phyloP scores from a whole-genome alignment of 192 early-diverging fungal genomes.

The Coemansia sp. region DNA sequence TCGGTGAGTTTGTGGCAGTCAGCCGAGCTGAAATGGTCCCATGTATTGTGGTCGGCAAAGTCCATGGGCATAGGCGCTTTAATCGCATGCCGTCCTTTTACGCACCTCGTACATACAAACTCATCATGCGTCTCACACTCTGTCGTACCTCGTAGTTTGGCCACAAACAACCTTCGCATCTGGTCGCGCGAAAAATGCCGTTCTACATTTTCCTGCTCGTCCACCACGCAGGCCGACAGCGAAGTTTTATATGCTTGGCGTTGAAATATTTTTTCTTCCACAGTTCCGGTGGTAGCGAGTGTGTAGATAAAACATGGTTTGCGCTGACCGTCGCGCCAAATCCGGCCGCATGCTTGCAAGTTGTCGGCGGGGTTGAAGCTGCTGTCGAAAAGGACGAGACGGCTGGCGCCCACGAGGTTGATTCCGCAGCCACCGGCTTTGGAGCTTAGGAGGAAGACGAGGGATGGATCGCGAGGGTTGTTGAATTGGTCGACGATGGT shows the following conservation, averaged over 20 bases:
- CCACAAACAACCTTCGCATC: conserved; percentile 86
- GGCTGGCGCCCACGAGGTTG: conserved; percentile 97
- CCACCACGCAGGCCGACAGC: conserved; percentile 90
- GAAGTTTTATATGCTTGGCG: conserved; percentile 83
- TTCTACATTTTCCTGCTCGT: conserved; percentile 89
- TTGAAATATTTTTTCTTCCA: conserved; percentile 99
- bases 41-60: conserved; percentile 77
- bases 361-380: conserved; percentile 94
- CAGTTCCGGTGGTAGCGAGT: conserved; percentile 94
- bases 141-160: conserved; percentile 60
- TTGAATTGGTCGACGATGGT: conserved; percentile 97
- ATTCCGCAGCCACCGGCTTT: conserved; percentile 99
- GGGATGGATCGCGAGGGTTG: conserved; percentile 79
- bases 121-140: conserved; percentile 93
- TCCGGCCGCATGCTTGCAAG: conserved; percentile 85
- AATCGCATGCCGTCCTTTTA: conserved; percentile 76
- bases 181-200: conserved; percentile 91
- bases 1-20: conserved; percentile 64
- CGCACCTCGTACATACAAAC: conserved; percentile 92
- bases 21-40: conserved; percentile 69
- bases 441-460: conserved; percentile 93
- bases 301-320: conserved; percentile 96
- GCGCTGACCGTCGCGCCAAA: conserved; percentile 85
- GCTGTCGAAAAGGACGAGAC: conserved; percentile 92
- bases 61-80: conserved; percentile 64